Evolutionary conservation across 2,329 filamentous ascomycete genomes (phyloP).

Genomic region (Ascochyta viciae-villosae): DNA sequence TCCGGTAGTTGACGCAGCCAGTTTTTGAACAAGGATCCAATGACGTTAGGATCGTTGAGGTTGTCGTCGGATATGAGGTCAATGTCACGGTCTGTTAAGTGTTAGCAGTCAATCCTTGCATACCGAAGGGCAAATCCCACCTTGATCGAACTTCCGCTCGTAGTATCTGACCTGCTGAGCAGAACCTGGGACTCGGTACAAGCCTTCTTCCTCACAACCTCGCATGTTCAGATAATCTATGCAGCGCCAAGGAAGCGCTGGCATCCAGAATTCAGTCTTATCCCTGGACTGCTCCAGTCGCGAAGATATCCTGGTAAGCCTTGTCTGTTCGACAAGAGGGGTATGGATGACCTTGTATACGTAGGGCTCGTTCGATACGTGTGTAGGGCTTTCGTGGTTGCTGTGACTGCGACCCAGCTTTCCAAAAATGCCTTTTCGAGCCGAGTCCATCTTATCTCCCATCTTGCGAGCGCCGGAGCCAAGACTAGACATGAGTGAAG

Average conservation of each 20-base stretch:
- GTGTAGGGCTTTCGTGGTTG: slow-evolving; percentile 70
- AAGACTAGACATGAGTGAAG: slow-evolving; percentile 74
- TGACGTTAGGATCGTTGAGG: slow-evolving; percentile 94
- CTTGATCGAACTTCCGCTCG: slow-evolving; percentile 88
- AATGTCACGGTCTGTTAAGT: slow-evolving; percentile 75
- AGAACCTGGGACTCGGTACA: slow-evolving; percentile 92
- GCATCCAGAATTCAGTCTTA: slow-evolving; percentile 99
- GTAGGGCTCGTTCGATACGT: slow-evolving; percentile 79
- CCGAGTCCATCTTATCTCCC: slow-evolving; percentile 72
- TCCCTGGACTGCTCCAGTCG: slow-evolving; percentile 85
- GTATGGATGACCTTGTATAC: slow-evolving; percentile 84
- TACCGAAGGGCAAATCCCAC: slow-evolving; percentile 54
- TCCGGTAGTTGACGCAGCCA: slow-evolving; percentile 96
- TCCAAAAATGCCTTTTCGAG: slow-evolving; percentile 83
- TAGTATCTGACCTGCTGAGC: slow-evolving; percentile 91
- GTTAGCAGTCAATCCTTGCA: slow-evolving; percentile 17
- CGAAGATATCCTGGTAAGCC: slow-evolving; percentile 90
- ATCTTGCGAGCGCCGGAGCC: slow-evolving; percentile 76
- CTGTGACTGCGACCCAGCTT: slow-evolving; percentile 76
- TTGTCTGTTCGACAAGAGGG: slow-evolving; percentile 85
- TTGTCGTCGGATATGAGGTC: slow-evolving; percentile 87
- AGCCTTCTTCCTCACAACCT: slow-evolving; percentile 88
- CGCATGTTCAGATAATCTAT: slow-evolving; percentile 94
- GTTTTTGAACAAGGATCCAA: slow-evolving; percentile 94
- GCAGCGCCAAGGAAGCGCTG: slow-evolving; percentile 90